Evolutionary conservation across 768 basidiomycete species (phyloP).

Genomic region (Rubroboletus satanas): DNA sequence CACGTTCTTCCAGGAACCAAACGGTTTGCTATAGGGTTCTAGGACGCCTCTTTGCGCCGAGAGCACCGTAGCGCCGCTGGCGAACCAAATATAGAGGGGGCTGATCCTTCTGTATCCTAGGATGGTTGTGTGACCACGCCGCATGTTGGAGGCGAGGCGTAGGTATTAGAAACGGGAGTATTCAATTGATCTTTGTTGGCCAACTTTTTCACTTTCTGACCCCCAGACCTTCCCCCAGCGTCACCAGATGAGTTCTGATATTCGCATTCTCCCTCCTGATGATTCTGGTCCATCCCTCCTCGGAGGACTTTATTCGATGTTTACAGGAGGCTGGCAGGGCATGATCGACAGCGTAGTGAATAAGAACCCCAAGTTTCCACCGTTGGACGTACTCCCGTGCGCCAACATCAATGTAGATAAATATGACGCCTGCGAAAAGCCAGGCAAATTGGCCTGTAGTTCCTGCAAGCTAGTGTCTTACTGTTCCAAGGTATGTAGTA

Average conservation of each 20-base stretch:
- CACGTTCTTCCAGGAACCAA: neutral
- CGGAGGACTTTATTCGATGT: slow-evolving; percentile 5
- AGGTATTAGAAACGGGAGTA: neutral
- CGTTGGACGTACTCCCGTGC: slow-evolving; percentile 32
- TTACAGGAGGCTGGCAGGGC: slow-evolving; percentile 14
- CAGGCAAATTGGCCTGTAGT: slow-evolving; percentile 29
- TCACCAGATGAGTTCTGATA: slow-evolving; percentile 12
- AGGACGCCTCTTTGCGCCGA: neutral
- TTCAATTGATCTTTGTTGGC: neutral
- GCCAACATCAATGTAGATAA: slow-evolving; percentile 31
- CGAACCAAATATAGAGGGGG: slow-evolving; percentile 7
- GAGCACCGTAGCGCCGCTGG: neutral
- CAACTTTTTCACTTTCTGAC: neutral
- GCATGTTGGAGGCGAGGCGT: slow-evolving; percentile 19
- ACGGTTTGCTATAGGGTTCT: neutral
- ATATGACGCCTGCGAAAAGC: slow-evolving; percentile 26
- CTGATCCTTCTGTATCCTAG: slow-evolving; percentile 13
- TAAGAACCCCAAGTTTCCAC: slow-evolving; percentile 19
- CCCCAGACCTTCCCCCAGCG: neutral
- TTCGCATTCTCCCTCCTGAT: slow-evolving; percentile 19
- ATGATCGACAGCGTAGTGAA: slow-evolving; percentile 5
- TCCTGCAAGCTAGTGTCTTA: slow-evolving; percentile 41
- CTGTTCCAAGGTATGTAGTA: slow-evolving; percentile 34
- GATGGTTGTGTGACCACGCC: slow-evolving; percentile 5
- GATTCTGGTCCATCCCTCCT: slow-evolving; percentile 11